Evolutionary conservation across 2,329 filamentous ascomycete genomes (phyloP).

Genomic region (Botrytis elliptica): DNA sequence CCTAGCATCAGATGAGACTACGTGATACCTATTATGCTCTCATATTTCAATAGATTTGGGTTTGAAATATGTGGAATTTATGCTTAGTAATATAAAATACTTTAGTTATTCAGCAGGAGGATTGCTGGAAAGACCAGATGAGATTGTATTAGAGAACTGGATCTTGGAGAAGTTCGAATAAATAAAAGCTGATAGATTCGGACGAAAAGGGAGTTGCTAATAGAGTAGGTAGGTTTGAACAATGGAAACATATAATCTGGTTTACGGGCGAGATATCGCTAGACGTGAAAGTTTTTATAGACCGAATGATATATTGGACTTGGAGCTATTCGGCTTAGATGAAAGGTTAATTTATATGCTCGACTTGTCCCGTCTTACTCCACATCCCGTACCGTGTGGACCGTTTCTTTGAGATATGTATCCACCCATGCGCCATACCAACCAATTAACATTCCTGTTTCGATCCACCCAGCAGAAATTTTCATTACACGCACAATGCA

Average conservation of each 20-base stretch:
- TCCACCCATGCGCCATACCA: neutral
- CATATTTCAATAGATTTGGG: neutral
- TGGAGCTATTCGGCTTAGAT: neutral
- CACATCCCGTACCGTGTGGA: neutral
- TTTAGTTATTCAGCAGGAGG: neutral
- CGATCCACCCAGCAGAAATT: neutral
- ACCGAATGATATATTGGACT: neutral
- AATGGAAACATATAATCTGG: neutral
- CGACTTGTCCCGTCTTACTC: neutral
- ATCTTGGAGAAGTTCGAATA: neutral
- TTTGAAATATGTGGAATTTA: neutral
- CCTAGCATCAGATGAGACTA: neutral
- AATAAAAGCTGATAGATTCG: neutral
- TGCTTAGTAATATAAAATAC: neutral
- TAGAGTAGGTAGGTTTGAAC: neutral
- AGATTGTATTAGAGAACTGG: neutral
- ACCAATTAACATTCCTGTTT: neutral
- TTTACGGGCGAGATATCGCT: neutral
- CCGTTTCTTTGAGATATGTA: neutral
- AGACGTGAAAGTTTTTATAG: neutral
- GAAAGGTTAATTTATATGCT: neutral
- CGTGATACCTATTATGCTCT: neutral
- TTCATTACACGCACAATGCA: accelerated
- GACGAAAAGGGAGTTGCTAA: neutral
- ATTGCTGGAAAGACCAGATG: neutral